Conservation (phyloP, 306 rosid species). For the Sicyos edulis region DNA sequence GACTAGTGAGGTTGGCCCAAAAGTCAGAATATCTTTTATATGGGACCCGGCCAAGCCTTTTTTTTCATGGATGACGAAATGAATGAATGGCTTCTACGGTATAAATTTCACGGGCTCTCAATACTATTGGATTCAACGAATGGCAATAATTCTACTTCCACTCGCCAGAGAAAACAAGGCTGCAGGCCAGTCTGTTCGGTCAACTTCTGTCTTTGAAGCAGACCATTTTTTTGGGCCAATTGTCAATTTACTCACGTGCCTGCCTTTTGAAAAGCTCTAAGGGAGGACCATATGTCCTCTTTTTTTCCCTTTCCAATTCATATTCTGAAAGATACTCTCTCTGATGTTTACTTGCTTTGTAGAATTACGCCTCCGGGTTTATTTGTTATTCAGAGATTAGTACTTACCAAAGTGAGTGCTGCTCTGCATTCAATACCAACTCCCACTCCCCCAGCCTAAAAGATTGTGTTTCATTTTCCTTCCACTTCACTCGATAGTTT, state of each 20-base stretch:
- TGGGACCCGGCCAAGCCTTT: slow-evolving; percentile 10
- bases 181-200: slow-evolving; percentile 24
- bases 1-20: slow-evolving; percentile 15
- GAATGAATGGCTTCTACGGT: slow-evolving; percentile 15
- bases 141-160: slow-evolving; percentile 21
- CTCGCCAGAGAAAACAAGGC: slow-evolving; percentile 18
- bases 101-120: slow-evolving; percentile 23
- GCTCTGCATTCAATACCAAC: not conserved
- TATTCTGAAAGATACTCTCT: slow-evolving; percentile 6
- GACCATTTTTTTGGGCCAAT: slow-evolving; percentile 9
- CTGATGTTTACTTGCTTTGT: slow-evolving; percentile 7
- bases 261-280: not conserved
- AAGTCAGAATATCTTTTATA: slow-evolving; percentile 10
- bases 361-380: not conserved
- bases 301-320: not conserved
- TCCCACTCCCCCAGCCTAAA: not conserved
- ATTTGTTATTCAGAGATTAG: not conserved
- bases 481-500: not conserved
- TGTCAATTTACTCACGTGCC: slow-evolving; percentile 20
- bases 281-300: slow-evolving; percentile 15
- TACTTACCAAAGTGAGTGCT: not conserved
- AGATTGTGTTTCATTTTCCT: not conserved
- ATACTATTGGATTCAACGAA: slow-evolving; percentile 21
- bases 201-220: slow-evolving; percentile 23
- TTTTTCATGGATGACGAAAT: slow-evolving; percentile 36